Percentiles rank a stretch among this genome's conserved stretches.
Conservation (phyloP, 2,329 filamentous ascomycete species). For the Calonectria naviculata region DNA sequence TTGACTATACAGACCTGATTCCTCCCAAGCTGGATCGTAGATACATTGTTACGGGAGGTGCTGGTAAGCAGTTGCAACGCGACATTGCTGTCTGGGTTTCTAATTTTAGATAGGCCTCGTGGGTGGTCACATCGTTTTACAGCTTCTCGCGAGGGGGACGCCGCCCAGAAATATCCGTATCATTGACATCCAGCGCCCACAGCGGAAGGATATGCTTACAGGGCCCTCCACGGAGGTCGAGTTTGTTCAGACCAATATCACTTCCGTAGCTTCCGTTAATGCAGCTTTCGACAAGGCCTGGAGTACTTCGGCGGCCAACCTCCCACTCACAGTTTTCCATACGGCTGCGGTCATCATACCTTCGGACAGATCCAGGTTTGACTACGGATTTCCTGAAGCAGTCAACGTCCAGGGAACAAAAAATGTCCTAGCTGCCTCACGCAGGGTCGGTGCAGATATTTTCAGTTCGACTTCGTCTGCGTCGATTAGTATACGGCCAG, state of each 20-base stretch:
- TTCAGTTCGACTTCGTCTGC: neutral
- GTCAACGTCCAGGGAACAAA: neutral
- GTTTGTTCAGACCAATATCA: neutral
- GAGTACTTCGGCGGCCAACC: neutral
- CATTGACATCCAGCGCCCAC: neutral
- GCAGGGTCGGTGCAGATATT: neutral
- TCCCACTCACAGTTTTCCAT: neutral
- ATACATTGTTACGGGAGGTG: neutral
- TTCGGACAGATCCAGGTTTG: neutral
- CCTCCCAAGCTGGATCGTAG: neutral
- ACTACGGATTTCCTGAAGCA: neutral
- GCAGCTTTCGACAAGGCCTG: neutral
- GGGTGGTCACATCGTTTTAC: neutral
- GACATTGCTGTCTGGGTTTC: neutral
- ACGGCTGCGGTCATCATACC: neutral
- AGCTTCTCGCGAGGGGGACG: neutral
- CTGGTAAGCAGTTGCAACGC: neutral
- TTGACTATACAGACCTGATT: neutral
- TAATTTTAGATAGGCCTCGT: neutral
- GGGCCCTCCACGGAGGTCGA: neutral
- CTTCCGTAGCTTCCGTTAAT: neutral
- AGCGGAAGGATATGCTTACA: neutral
- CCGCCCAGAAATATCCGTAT: neutral
- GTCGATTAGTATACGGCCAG: neutral
- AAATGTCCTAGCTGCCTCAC: neutral